Base-by-base conservation (phyloP, 768 basidiomycete species). In the Tulasnella calospora region DNA sequence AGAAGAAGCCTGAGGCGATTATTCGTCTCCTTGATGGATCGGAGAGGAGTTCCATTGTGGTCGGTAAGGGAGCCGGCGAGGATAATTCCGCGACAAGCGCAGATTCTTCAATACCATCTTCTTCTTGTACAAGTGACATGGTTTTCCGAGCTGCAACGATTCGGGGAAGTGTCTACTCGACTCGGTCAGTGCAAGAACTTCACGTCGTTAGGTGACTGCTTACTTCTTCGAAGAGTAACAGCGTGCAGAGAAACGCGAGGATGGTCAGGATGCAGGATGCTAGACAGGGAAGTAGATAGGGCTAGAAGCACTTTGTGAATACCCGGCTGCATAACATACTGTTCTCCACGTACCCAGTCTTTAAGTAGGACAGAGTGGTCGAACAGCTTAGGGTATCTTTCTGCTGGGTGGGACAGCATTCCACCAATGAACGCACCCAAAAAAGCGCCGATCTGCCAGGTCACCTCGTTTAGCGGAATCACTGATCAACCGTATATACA, bases 361-460 rank as follows among this genome's bases (percentile, higher is more conserved):
- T 82, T 83, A 79, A 89, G 86, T 76, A 91, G 85, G 27, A 30
- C n/a, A 30, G 84, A 77, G 36, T 81, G 82, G 74, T 85, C 83
- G 78, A 91, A 89, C 12, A 87, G 78, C 3, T 79, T 73, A 0
- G 89, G 88, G 81, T 86, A 89, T 80, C 87, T 87, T 36, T 84
- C 83, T 10, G 88, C 88, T 1, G 90, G 89, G 80, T 89, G 87
- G 4, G 90, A 88, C 76, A 92, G 85, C 0, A 86, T 85, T 9
- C 91, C 92, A 46, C 92, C 92, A 51, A 92, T 71, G 38, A 79
- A n/a, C 8, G 74, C 36, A 27, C 79, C 78, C 8, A 76, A 38
- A 69, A 79, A 44, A 23, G 36, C 33, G 38, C 79, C 76, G 27
- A 77, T 72, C 40, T 40, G 27, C 77, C 61, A 80, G 46, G 61